Conservation (phyloP, 176 grass and related monocot species). For the Hsuehochloa calcarea region DNA sequence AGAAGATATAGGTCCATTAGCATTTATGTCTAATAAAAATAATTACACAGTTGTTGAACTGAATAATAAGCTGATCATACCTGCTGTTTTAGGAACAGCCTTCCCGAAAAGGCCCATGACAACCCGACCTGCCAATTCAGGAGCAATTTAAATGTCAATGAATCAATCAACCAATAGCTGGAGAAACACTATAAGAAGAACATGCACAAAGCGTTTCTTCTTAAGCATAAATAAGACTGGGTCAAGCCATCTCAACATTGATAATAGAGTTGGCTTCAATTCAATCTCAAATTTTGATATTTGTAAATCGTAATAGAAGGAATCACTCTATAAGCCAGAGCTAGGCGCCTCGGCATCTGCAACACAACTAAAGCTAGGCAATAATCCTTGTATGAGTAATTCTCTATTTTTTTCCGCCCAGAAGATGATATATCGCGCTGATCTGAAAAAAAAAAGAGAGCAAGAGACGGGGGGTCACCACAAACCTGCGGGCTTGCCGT, state of each 20-base stretch:
- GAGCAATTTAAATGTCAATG: background rate
- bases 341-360: background rate
- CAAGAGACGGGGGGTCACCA: background rate
- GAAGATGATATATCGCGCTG: background rate
- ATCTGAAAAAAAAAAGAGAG: background rate
- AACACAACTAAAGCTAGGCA: background rate
- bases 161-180: too few relatives aligned
- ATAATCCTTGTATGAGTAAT: background rate
- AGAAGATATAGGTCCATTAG: background rate
- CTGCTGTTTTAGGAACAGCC: conserved; percentile 89
- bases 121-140: conserved; percentile 63
- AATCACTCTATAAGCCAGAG: background rate
- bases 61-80: conserved; percentile 39
- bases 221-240: background rate
- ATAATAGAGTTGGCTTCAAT: background rate
- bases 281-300: background rate
- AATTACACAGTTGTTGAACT: background rate
- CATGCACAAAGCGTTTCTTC: background rate
- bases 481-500: conserved; percentile 83
- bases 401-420: too few relatives aligned
- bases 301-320: background rate
- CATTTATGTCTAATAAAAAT: background rate
- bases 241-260: background rate
- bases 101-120: conserved; percentile 95
- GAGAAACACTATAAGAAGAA: background rate